These are phyloP conservation scores for Aquilaria agallochum DNA, from an alignment of 441 rosid species.

Conservation along the genomic window DNA sequence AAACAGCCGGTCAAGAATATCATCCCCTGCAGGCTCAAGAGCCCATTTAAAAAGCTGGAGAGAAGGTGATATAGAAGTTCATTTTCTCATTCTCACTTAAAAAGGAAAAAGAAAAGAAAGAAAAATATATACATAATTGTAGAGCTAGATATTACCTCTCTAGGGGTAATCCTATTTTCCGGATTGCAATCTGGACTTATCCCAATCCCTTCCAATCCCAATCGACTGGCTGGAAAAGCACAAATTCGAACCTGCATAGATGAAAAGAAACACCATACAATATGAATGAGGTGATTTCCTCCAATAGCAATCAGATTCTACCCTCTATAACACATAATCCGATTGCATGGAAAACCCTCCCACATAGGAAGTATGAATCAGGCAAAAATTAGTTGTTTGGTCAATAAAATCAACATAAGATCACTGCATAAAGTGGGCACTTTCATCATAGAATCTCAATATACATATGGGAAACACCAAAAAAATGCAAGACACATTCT, in stretches of 20 bases:
- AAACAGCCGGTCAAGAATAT: constrained; percentile 64
- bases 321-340: too few relatives aligned
- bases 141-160: constrained; percentile 49
- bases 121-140: constrained; percentile 2
- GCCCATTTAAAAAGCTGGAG: constrained; percentile 86
- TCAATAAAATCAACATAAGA: too few relatives aligned
- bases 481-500: too few relatives aligned
- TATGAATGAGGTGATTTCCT: too few relatives aligned
- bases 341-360: too few relatives aligned
- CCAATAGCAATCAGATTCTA: too few relatives aligned
- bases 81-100: not conserved
- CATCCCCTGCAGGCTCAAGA: constrained; percentile 84
- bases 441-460: too few relatives aligned
- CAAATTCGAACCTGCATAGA: constrained; percentile 69
- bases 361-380: too few relatives aligned
- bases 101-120: not conserved
- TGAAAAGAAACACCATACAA: not conserved
- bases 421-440: too few relatives aligned
- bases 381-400: too few relatives aligned
- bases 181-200: constrained; percentile 95
- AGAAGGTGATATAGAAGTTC: constrained; percentile 6
- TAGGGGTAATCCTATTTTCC: constrained; percentile 51
- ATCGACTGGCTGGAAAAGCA: constrained; percentile 67
- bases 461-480: too few relatives aligned
- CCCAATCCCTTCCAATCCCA: constrained; percentile 72